Percentiles rank a stretch among this genome's conserved stretches.
These are phyloP conservation scores for Mycena kentingensis DNA, from an alignment of 768 basidiomycete species.

Conservation along the genomic window DNA sequence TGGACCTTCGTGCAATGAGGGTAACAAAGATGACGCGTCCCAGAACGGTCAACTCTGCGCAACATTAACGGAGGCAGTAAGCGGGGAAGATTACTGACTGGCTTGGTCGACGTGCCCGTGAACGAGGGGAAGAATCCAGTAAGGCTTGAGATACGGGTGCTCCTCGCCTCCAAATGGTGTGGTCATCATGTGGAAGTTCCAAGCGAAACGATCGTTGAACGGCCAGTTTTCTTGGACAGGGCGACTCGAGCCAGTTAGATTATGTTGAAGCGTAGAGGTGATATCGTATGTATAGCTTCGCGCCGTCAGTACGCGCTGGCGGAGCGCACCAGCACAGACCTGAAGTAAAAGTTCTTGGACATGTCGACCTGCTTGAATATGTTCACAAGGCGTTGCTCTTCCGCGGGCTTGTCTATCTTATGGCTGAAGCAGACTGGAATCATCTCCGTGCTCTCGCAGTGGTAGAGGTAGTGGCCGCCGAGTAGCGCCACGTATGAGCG, in stretches of 20 bases:
- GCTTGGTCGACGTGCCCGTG: conserved; percentile 99
- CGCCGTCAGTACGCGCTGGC: conserved; percentile 3
- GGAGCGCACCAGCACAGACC: conserved; percentile 35
- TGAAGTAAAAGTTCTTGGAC: conserved; percentile 99
- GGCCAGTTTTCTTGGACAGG: conserved; percentile 52
- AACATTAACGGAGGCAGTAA: background rate
- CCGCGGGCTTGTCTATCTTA: conserved; percentile 83
- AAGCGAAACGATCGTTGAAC: conserved; percentile 88
- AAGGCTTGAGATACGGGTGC: conserved; percentile 48
- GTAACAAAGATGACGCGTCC: conserved; percentile 91
- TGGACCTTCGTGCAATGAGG: conserved; percentile 90
- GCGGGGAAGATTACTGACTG: conserved; percentile 56
- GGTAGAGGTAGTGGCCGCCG: conserved; percentile 95
- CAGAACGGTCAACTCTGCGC: conserved; percentile 84
- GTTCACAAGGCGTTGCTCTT: conserved; percentile 86
- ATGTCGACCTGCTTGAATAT: conserved; percentile 97
- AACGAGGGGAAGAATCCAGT: conserved; percentile 90
- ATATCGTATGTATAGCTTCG: conserved; percentile 92
- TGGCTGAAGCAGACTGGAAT: conserved; percentile 75
- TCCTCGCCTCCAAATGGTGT: conserved; percentile 58
- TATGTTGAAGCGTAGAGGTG: conserved; percentile 93
- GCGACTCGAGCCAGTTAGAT: conserved; percentile 66
- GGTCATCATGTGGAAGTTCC: conserved; percentile 90
- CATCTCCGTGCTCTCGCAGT: conserved; percentile 90
- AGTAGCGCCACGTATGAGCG: conserved; percentile 90